Evolutionary conservation across 2,329 filamentous ascomycete genomes (phyloP).

Genomic region (Sclerotinia spermophila): DNA sequence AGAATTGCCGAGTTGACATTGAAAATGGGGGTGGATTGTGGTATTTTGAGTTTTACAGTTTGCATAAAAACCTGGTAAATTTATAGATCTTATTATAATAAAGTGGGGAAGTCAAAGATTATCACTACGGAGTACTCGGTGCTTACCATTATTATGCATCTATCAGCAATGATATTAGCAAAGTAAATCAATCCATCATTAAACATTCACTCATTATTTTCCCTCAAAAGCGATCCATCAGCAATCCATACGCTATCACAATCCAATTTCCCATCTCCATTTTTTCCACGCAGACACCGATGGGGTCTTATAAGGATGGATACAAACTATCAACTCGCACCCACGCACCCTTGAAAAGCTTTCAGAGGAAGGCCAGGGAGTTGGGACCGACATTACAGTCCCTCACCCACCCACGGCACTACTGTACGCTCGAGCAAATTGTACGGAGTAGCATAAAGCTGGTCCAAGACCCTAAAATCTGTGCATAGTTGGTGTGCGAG

Average conservation of each 20-base stretch:
- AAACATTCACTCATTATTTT: neutral
- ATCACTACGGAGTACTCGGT: neutral
- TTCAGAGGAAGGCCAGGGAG: neutral
- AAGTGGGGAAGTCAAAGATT: neutral
- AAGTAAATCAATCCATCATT: neutral
- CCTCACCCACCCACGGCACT: neutral
- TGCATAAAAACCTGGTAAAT: neutral
- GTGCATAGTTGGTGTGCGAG: neutral
- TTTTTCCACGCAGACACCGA: neutral
- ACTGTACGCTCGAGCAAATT: conserved; percentile 6
- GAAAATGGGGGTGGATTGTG: neutral
- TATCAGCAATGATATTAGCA: neutral
- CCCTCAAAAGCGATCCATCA: neutral
- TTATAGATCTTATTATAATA: neutral
- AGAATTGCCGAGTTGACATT: neutral
- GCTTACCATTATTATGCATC: neutral
- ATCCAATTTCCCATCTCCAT: conserved; percentile 3
- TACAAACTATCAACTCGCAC: neutral
- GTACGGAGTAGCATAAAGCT: neutral
- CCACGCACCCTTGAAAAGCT: neutral
- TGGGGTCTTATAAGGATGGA: neutral
- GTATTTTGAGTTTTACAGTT: neutral
- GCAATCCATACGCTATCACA: neutral
- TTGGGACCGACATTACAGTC: neutral
- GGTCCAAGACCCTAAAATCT: neutral